phyloP scores from a whole-genome alignment of 352 stramenopile genomes.

The Phytophthora nicotianae region DNA sequence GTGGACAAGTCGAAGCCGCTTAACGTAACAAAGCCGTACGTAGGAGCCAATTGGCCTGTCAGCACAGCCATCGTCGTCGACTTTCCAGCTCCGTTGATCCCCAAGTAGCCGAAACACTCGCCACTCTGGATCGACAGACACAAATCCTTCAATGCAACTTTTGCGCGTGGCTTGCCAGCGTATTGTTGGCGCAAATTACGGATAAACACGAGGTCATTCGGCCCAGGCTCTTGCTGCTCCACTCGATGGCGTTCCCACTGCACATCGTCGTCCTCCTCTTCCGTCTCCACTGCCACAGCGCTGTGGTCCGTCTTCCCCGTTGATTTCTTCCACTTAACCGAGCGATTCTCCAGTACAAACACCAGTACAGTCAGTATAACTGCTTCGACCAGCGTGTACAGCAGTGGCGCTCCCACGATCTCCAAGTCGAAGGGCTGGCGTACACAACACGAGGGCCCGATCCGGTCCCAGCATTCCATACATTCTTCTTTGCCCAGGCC shows the following conservation, averaged over 20 bases:
- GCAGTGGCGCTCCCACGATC: constrained; percentile 46
- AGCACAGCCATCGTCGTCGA: constrained; percentile 82
- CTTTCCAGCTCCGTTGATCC: constrained; percentile 91
- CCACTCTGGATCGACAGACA: constrained; percentile 70
- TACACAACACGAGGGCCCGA: constrained; percentile 49
- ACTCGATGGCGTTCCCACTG: constrained; percentile 40
- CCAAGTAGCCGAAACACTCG: constrained; percentile 89
- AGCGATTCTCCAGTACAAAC: constrained; percentile 49
- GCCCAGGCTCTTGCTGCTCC: constrained; percentile 16
- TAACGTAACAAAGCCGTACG: constrained; percentile 53
- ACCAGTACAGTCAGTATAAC: constrained; percentile 52
- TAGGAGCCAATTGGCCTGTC: constrained; percentile 58
- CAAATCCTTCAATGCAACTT: constrained; percentile 76
- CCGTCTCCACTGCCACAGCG: constrained; percentile 19
- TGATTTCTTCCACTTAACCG: constrained; percentile 42
- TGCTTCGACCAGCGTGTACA: constrained; percentile 54
- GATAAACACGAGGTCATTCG: constrained; percentile 45
- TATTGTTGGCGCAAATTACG: constrained; percentile 57
- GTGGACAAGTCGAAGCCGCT: constrained; percentile 52
- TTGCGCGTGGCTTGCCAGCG: constrained; percentile 81
- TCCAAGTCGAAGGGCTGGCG: constrained; percentile 61
- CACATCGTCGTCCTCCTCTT: constrained; percentile 59
- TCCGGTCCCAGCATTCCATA: constrained; percentile 55
- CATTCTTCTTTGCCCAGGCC: constrained; percentile 52
- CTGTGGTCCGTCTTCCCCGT: constrained; percentile 7